Base-by-base conservation (phyloP, 495 filamentous ascomycete genomes). In the Trichodelitschia bisporula region DNA sequence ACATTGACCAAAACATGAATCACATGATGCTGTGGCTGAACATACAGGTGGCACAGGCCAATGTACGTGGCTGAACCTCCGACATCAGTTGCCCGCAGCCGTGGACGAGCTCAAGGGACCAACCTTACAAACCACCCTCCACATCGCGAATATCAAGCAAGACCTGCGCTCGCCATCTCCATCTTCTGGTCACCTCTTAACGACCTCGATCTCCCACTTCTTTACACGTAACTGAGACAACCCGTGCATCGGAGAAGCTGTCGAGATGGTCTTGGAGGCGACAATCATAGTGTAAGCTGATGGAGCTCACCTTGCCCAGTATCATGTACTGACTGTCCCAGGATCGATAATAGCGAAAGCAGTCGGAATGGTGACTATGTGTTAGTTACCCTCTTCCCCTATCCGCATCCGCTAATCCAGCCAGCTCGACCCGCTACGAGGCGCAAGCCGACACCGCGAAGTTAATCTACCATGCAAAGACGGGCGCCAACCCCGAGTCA, bases 301-400 rank as follows among this genome's bases (percentile, higher is more conserved):
- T 12, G 8, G 15, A 8, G 26, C 26, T 29, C 5, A 29, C 15
- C 6, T 29, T 4, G 45, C 32, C n/a, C n/a, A n/a, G n/a, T n/a
- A n/a, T n/a, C n/a, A n/a, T n/a, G n/a, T n/a, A n/a, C n/a, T n/a
- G n/a, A n/a, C n/a, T n/a, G n/a, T 29, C 33, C 29, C 44, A 78
- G 72, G 50, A 77, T 95, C 42, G 86, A 99, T 62, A 99, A 95
- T 57, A 89, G 78, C 60, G 86, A 99, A 59, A 80, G 72, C 55
- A 89, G 77, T 58, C 67, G 86, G 43, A 95, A 99, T 53, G 86
- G 86, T 42, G 86, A 99, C 45, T 99, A 99, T 51, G 55, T 71
- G 62, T 65, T 60, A n/a, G 49, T 23, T 19, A 36, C n/a, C 15
- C 23, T 25, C 26, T 20, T 26, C 15, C 23, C 11, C 12, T 18